These are phyloP conservation scores for Wickerhamomyces sp. DNA, from an alignment of 1,139 yeast species.

Conservation along the genomic window DNA sequence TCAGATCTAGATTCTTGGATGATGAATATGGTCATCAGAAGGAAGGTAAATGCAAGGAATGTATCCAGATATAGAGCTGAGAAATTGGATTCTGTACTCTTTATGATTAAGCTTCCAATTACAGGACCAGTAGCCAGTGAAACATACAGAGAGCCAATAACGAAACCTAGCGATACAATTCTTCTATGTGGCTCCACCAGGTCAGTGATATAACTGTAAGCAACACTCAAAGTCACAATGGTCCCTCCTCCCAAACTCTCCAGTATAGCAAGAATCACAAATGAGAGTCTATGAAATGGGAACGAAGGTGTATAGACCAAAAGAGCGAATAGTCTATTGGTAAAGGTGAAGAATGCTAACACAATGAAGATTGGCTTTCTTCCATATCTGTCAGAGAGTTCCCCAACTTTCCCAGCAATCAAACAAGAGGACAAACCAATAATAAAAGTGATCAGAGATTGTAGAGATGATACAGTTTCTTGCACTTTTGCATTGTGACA, in stretches of 20 bases:
- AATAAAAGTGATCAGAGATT: slow-evolving; percentile 19
- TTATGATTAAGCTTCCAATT: slow-evolving; percentile 40
- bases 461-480: slow-evolving; percentile 19
- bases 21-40: slow-evolving; percentile 33
- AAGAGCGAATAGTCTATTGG: slow-evolving; percentile 28
- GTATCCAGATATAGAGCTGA: slow-evolving; percentile 25
- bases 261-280: slow-evolving; percentile 35
- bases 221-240: slow-evolving; percentile 44
- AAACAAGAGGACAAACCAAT: slow-evolving; percentile 22
- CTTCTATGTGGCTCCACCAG: slow-evolving; percentile 52
- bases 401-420: slow-evolving; percentile 37
- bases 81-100: slow-evolving; percentile 23
- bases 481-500: slow-evolving; percentile 31
- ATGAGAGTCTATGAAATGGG: slow-evolving; percentile 30
- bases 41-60: slow-evolving; percentile 20
- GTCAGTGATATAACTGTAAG: slow-evolving; percentile 61
- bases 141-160: slow-evolving; percentile 51
- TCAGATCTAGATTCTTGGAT: slow-evolving; percentile 59
- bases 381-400: slow-evolving; percentile 62
- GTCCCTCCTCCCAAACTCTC: slow-evolving; percentile 54
- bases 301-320: slow-evolving; percentile 29
- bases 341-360: slow-evolving; percentile 25
- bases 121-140: slow-evolving; percentile 67
- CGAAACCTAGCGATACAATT: slow-evolving; percentile 49
- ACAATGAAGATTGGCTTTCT: slow-evolving; percentile 44